Evolutionary conservation across 2,329 filamentous ascomycete genomes (phyloP).

Genomic region (Talaromyces rugulosus): DNA sequence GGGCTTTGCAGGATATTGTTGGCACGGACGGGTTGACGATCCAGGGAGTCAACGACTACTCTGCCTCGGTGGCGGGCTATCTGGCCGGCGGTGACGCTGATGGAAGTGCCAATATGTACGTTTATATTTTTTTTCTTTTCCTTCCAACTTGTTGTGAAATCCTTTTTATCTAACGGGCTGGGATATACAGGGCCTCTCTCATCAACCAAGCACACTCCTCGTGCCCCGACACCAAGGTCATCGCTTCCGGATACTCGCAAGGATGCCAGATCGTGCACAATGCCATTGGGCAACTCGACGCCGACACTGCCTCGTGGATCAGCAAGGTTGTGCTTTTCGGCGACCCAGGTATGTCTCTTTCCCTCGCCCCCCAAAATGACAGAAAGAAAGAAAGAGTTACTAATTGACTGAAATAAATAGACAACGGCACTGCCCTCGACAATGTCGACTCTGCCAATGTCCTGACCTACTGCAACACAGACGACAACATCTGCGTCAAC

Average conservation of each 20-base stretch:
- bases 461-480: constrained; percentile 14
- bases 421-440: constrained; percentile 7
- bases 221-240: constrained; percentile 18
- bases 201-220: constrained; percentile 13
- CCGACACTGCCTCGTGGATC: constrained; percentile 15
- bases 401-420: not conserved
- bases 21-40: constrained; percentile 13
- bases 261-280: constrained; percentile 18
- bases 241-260: constrained; percentile 18
- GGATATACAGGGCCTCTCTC: constrained; percentile 14
- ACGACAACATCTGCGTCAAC: constrained; percentile 18
- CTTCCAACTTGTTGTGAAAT: not conserved
- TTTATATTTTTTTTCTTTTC: not conserved
- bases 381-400: not conserved
- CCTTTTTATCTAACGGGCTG: not conserved
- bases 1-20: constrained; percentile 14
- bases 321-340: constrained; percentile 18
- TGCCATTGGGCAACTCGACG: constrained; percentile 13
- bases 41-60: constrained; percentile 19
- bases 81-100: constrained; percentile 15
- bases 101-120: constrained; percentile 15
- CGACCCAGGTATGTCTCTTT: constrained; percentile 13
- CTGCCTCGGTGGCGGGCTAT: constrained; percentile 17
- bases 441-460: constrained; percentile 15
- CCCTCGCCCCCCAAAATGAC: not conserved